These are phyloP conservation scores for Iris macrosiphon DNA, from an alignment of 106 monocot genomes.

Conservation along the genomic window DNA sequence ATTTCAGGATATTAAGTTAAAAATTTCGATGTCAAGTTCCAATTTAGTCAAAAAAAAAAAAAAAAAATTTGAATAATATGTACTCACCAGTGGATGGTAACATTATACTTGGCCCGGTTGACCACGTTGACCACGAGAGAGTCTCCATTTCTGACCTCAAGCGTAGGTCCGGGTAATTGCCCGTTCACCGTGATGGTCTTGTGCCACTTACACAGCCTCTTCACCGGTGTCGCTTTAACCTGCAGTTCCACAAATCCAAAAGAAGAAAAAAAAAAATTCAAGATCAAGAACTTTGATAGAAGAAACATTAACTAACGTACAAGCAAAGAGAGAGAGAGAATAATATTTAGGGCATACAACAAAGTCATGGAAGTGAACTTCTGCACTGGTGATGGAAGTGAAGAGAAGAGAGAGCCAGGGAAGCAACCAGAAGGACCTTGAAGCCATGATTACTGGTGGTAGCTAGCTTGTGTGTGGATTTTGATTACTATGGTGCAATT, in stretches of 20 bases:
- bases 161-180: slow-evolving; percentile 54
- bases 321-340: not conserved
- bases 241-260: slow-evolving; percentile 11
- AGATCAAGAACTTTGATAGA: not conserved
- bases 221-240: slow-evolving; percentile 58
- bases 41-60: too few species aligned
- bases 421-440: slow-evolving; percentile 5
- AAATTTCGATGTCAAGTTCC: too few species aligned
- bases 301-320: not conserved
- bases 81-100: slow-evolving; percentile 79
- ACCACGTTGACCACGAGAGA: slow-evolving; percentile 44
- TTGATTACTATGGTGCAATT: too few species aligned
- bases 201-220: slow-evolving; percentile 65
- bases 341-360: slow-evolving; percentile 23
- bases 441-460: not conserved
- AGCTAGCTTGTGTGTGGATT: too few species aligned
- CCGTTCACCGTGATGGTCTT: slow-evolving; percentile 67
- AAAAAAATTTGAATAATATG: too few species aligned
- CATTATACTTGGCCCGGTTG: slow-evolving; percentile 47
- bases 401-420: slow-evolving; percentile 19
- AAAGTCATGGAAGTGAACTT: slow-evolving; percentile 60
- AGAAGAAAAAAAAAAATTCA: not conserved
- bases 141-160: slow-evolving; percentile 55
- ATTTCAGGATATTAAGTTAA: too few species aligned
- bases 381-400: slow-evolving; percentile 9